Percentiles rank a stretch among this genome's conserved stretches.
Conservation (phyloP, 257 asterid genomes). For the Salvia splendens region DNA sequence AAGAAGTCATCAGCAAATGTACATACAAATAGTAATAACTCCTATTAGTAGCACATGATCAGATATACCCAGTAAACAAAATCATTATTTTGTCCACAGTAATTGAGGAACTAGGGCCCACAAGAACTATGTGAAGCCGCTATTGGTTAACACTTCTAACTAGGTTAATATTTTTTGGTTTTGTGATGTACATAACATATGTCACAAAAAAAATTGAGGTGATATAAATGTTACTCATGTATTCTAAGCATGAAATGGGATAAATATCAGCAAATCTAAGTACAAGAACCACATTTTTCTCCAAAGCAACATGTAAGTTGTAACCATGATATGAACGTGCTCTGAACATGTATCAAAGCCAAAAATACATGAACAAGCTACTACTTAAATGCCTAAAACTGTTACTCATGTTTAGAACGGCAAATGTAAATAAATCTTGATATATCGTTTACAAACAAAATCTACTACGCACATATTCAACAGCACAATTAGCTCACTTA, state of each 20-base stretch:
- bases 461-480: constrained; percentile 2
- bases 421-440: not conserved
- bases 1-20: constrained; percentile 12
- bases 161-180: not conserved
- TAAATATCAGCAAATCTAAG: not conserved
- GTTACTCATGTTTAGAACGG: not conserved
- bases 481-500: not conserved
- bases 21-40: constrained; percentile 10
- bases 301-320: not conserved
- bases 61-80: not conserved
- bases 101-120: not conserved
- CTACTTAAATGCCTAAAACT: not conserved
- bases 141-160: not conserved
- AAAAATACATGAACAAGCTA: not conserved
- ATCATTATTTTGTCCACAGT: not conserved
- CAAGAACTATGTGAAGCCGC: not conserved
- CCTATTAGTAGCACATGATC: constrained; percentile 13
- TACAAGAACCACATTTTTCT: not conserved
- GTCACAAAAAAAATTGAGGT: not conserved
- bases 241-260: constrained; percentile 5
- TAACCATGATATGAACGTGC: not conserved
- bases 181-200: not conserved
- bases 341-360: not conserved
- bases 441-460: constrained; percentile 10
- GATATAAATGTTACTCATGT: not conserved